Evolutionary conservation across 208 protist genomes (phyloP).

Genomic region (Leishmania amazonensis): DNA sequence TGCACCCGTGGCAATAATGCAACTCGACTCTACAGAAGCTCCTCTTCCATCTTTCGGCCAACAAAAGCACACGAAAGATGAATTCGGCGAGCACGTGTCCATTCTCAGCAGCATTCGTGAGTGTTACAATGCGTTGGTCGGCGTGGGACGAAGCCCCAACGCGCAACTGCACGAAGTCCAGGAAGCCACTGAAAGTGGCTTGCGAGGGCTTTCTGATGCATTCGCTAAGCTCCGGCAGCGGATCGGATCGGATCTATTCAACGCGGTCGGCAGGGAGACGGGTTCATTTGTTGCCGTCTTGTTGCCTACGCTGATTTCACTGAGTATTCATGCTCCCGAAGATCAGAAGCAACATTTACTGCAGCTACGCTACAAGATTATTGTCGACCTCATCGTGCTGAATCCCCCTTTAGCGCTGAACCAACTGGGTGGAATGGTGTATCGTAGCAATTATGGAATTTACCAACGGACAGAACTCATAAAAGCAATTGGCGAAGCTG

Average conservation of each 20-base stretch:
- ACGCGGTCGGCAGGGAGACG: constrained; percentile 30
- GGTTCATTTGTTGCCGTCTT: constrained; percentile 53
- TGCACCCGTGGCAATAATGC: neutral
- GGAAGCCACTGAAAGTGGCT: constrained; percentile 48
- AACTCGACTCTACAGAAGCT: neutral
- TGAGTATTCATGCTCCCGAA: constrained; percentile 70
- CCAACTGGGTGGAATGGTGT: constrained; percentile 59
- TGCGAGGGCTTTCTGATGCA: constrained; percentile 44
- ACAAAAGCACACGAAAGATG: constrained; percentile 41
- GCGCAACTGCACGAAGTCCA: constrained; percentile 75
- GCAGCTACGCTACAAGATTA: constrained; percentile 36
- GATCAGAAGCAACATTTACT: constrained; percentile 42
- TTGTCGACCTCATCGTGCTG: constrained; percentile 63
- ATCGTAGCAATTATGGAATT: constrained; percentile 63
- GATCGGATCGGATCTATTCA: constrained; percentile 30
- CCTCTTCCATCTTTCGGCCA: constrained; percentile 39
- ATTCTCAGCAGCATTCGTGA: constrained; percentile 54
- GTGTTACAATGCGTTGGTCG: constrained; percentile 68
- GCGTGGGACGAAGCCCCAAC: constrained; percentile 54
- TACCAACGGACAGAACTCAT: constrained; percentile 68
- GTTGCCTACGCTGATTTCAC: constrained; percentile 50
- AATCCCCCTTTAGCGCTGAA: constrained; percentile 45
- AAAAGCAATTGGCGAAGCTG: constrained; percentile 66
- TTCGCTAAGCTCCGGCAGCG: constrained; percentile 25
- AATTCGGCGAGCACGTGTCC: constrained; percentile 40